Evolutionary conservation across 345 rosid genomes (phyloP), one percentile per base, ranked within the genome.

Genomic region (Schrenkiella parvula): DNA sequence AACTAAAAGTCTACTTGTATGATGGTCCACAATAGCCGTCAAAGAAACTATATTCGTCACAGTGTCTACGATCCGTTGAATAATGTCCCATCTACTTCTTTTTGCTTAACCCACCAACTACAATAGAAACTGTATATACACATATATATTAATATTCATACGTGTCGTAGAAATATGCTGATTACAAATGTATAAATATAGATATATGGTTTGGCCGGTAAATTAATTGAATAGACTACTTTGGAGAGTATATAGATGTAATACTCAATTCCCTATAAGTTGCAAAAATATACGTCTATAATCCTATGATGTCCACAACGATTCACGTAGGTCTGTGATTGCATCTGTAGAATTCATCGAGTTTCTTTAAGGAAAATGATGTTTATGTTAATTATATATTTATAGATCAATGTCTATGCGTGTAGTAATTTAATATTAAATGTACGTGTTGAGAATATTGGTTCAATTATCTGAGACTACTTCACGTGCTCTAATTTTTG

Each of bases 1-100:
- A 28, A 65, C 59, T 31, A 56, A 44, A 68, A 68, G 71, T 64
- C 58, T 26, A 56, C 47, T 35, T 25, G 7, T 8, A 41, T 51
- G 64, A 61, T 42, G 74, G 79, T 68, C 65, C 79, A 75, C 74
- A 51, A 22, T 29, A 61, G 74, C 79, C 79, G 74, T 37, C 79
- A 69, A 62, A 75, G 58, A 11, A 35, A 62, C 59, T 37, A 68
- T 54, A 35, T 62, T 61, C 74, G 70, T 75, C 70, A 19, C 48
- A 61, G 0, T 75, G 70, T 75, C 79, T 62, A 52, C 64, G 39
- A 75, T 62, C 70, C 59, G 79, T 68, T 75, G 79, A 75, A 62
- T 74, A 74, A 51, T 59, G 62, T 59, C 57, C 10, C 70, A 42
- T 38, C 53, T 54, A 26, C 37, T 13, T 59, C 15, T 41, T 67